Evolutionary conservation across 805 yeast genomes (phyloP).

Genomic region (Metschnikowia proteae): DNA sequence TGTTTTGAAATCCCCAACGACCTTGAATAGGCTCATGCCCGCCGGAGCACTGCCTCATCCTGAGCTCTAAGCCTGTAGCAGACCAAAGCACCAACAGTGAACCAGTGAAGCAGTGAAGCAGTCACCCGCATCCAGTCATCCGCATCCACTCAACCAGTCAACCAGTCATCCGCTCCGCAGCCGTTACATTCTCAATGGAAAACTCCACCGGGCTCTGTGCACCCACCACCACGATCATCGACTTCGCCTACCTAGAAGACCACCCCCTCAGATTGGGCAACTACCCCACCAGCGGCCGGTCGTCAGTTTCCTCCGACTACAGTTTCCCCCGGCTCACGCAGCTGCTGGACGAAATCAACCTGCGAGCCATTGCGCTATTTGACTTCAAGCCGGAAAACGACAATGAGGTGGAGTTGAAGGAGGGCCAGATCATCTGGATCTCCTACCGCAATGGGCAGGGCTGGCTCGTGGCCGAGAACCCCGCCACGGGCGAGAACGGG

Average conservation of each 20-base stretch:
- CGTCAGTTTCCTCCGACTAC: slow-evolving; percentile 9
- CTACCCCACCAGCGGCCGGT: slow-evolving; percentile 12
- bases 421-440: slow-evolving; percentile 82
- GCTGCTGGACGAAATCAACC: slow-evolving; percentile 36
- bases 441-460: slow-evolving; percentile 96
- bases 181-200: not conserved
- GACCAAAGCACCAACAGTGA: too few relatives aligned
- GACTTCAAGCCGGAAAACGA: slow-evolving; percentile 92
- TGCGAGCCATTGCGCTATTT: slow-evolving; percentile 79
- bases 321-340: slow-evolving; percentile 10
- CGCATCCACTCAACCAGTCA: too few relatives aligned
- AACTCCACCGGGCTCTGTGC: slow-evolving; percentile 14
- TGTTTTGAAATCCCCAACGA: too few relatives aligned
- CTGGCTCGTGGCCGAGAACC: slow-evolving; percentile 92
- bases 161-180: too few relatives aligned
- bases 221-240: slow-evolving; percentile 56
- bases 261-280: slow-evolving; percentile 71
- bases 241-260: slow-evolving; percentile 71
- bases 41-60: too few relatives aligned
- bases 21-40: too few relatives aligned
- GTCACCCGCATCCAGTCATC: too few relatives aligned
- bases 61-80: too few relatives aligned
- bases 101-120: too few relatives aligned
- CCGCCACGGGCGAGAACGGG: slow-evolving; percentile 75
- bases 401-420: slow-evolving; percentile 74